Evolutionary conservation across 2,329 filamentous ascomycete genomes (phyloP).

Genomic region (Paraphaeosphaeria minitans): DNA sequence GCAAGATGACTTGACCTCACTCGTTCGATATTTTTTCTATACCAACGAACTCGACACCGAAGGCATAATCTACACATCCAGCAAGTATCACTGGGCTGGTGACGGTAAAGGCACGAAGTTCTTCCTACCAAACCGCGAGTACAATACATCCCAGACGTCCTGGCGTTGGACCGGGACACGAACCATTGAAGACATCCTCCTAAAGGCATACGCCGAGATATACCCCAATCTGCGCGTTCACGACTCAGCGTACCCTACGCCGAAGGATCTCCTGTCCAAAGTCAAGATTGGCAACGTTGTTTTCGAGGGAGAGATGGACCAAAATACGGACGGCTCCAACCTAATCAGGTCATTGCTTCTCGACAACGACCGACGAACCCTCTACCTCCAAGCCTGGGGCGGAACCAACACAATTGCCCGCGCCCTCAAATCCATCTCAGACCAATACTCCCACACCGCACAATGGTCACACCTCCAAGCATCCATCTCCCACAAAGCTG

Average conservation of each 20-base stretch:
- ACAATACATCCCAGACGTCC: constrained; percentile 20
- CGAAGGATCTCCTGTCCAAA: constrained; percentile 12
- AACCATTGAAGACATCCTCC: constrained; percentile 13
- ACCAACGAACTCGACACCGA: constrained; percentile 20
- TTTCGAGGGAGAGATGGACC: constrained; percentile 19
- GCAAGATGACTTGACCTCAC: constrained; percentile 18
- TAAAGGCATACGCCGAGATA: constrained; percentile 16
- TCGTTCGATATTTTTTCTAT: constrained; percentile 19
- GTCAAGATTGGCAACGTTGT: constrained; percentile 17
- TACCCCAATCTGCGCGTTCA: constrained; percentile 15
- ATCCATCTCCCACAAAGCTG: constrained; percentile 11
- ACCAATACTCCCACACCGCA: background rate
- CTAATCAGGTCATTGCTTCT: constrained; percentile 15
- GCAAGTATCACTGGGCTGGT: constrained; percentile 20
- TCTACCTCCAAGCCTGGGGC: constrained; percentile 20
- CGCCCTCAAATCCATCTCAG: constrained; percentile 16
- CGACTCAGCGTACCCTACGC: constrained; percentile 14
- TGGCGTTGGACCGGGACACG: constrained; percentile 18
- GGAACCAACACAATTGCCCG: constrained; percentile 21
- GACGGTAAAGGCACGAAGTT: constrained; percentile 16
- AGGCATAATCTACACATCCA: constrained; percentile 19
- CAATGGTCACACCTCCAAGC: constrained; percentile 7
- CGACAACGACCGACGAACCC: constrained; percentile 16
- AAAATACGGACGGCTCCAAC: constrained; percentile 18
- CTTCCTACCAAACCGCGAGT: constrained; percentile 17